Evolutionary conservation across 148 eudicot species (phyloP).

Genomic region (Rhododendron henanense): DNA sequence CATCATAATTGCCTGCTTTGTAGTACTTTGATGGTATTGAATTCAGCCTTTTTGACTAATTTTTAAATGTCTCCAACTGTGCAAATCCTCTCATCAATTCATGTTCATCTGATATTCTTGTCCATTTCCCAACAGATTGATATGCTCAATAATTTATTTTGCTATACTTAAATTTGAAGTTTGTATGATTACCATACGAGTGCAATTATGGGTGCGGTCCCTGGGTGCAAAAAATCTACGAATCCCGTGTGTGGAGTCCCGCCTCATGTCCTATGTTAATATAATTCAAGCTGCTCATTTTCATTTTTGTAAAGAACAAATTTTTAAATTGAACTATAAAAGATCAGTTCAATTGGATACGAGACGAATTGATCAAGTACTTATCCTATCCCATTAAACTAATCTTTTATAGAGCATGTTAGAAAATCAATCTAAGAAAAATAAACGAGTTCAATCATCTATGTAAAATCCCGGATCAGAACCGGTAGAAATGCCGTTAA

Average conservation of each 20-base stretch:
- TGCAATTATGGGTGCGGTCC: no score
- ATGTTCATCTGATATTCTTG: not conserved
- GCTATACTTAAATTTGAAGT: not conserved
- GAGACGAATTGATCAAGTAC: no score
- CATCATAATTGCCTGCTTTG: constrained; percentile 5
- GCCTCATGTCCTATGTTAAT: no score
- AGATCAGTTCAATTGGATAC: no score
- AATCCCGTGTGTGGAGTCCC: not conserved
- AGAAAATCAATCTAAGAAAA: no score
- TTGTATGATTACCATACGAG: not conserved
- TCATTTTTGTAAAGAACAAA: no score
- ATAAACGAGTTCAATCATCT: no score
- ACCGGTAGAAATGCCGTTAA: no score
- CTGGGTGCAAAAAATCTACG: not conserved
- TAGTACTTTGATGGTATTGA: not conserved
- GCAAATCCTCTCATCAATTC: constrained; percentile 51
- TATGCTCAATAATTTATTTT: not conserved
- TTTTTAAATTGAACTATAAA: no score
- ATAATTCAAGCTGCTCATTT: no score
- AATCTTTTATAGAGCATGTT: no score
- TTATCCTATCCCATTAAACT: no score
- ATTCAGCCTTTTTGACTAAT: constrained; percentile 2
- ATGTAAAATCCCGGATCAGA: not conserved
- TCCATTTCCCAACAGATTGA: not conserved
- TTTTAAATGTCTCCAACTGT: constrained; percentile 1